Conservation (phyloP, 2,329 filamentous ascomycete species). For the Microcyclospora pomicola region DNA sequence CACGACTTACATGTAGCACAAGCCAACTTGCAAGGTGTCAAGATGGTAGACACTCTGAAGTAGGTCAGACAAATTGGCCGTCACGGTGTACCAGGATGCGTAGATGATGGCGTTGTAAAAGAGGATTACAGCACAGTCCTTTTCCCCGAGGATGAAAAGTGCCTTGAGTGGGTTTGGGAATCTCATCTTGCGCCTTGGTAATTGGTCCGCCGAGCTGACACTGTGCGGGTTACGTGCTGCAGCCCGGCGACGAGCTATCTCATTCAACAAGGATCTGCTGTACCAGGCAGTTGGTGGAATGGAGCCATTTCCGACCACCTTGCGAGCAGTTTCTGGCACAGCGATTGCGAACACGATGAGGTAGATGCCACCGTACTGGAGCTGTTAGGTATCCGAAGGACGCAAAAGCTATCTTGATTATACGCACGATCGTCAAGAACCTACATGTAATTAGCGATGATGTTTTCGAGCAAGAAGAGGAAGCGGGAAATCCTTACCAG, state of each 20-base stretch:
- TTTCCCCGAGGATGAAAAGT: slow-evolving; percentile 15
- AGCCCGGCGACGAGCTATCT: slow-evolving; percentile 7
- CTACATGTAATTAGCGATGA: no score
- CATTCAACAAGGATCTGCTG: slow-evolving; percentile 35
- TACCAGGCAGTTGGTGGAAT: slow-evolving; percentile 36
- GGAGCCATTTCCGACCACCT: slow-evolving; percentile 48
- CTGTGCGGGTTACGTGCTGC: not conserved
- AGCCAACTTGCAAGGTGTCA: slow-evolving; percentile 27
- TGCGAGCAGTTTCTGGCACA: slow-evolving; percentile 35
- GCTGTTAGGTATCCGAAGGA: no score
- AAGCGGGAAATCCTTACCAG: no score
- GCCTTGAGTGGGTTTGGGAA: slow-evolving; percentile 19
- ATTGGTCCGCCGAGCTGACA: slow-evolving; percentile 10
- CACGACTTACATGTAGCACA: slow-evolving; percentile 23
- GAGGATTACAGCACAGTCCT: slow-evolving; percentile 26
- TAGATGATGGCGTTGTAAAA: slow-evolving; percentile 27
- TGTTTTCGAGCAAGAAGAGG: no score
- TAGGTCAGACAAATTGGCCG: slow-evolving; percentile 26
- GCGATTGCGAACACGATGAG: no score
- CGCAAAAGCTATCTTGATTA: no score
- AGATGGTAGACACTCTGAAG: slow-evolving; percentile 26
- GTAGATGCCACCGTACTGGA: no score
- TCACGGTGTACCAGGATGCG: slow-evolving; percentile 30
- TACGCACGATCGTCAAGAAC: no score
- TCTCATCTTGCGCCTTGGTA: slow-evolving; percentile 9